Evolutionary conservation across 2,329 filamentous ascomycete species (phyloP).

Genomic region (Arthrobotrys sphaeroides): DNA sequence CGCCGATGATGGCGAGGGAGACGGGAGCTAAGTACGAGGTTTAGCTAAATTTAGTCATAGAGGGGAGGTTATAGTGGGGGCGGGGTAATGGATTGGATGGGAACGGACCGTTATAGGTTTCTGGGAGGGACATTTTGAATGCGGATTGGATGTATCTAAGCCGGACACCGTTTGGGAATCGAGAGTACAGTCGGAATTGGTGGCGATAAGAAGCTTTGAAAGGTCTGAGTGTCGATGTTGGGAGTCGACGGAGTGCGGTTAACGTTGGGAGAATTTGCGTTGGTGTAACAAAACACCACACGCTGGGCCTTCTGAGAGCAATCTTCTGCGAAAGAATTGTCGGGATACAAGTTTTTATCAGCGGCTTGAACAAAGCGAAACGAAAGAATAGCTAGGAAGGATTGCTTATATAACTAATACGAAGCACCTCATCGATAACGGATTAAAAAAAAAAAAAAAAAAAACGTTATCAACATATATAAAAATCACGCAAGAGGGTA

Average conservation of each 20-base stretch:
- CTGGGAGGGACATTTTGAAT: conserved; percentile 51
- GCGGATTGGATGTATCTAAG: conserved; percentile 29
- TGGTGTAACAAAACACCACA: conserved; percentile 47
- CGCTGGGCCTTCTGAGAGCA: neutral
- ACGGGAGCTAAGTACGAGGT: conserved; percentile 67
- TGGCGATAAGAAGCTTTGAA: neutral
- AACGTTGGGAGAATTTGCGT: conserved; percentile 42
- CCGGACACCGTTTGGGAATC: conserved; percentile 15
- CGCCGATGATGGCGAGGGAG: conserved; percentile 88
- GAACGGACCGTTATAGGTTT: conserved; percentile 27
- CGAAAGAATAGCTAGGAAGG: neutral
- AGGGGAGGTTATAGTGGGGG: conserved; percentile 5
- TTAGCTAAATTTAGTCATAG: neutral
- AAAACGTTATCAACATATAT: conserved; percentile 16
- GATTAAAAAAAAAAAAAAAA: conserved; percentile 19
- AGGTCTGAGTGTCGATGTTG: neutral
- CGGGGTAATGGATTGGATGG: neutral
- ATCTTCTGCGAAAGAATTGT: neutral
- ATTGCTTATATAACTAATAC: conserved; percentile 11
- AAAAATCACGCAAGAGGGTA: conserved; percentile 36
- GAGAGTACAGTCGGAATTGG: conserved; percentile 6
- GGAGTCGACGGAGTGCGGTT: neutral
- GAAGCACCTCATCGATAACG: neutral
- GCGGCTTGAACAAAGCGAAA: neutral
- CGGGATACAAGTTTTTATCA: neutral